Evolutionary conservation across 305 asterid species (phyloP).

Genomic region (Fraxinus floribunda): DNA sequence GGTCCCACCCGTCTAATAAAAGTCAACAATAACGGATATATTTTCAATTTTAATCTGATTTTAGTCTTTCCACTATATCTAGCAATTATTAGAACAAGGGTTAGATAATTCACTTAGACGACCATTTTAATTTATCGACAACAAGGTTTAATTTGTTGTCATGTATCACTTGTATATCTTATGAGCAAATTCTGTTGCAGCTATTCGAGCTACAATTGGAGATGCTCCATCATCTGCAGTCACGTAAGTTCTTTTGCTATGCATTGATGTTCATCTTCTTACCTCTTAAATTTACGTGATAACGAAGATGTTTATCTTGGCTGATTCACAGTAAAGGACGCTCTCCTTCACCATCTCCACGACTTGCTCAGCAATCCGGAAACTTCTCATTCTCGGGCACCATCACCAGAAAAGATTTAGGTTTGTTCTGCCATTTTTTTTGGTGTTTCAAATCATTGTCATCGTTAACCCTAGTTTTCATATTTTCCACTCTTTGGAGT

Average conservation of each 20-base stretch:
- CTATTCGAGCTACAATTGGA: not conserved
- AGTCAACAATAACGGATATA: no score
- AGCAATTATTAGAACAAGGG: not conserved
- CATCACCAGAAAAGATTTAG: not conserved
- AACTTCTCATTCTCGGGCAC: not conserved
- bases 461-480: not conserved
- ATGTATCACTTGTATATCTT: not conserved
- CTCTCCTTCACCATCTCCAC: not conserved
- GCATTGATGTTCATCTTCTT: not conserved
- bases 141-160: conserved; percentile 7
- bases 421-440: not conserved
- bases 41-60: no score
- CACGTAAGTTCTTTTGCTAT: not conserved
- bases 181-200: not conserved
- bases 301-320: not conserved
- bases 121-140: not conserved
- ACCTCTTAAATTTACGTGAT: not conserved
- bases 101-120: not conserved
- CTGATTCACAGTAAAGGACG: not conserved
- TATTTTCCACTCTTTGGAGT: not conserved
- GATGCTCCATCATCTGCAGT: not conserved
- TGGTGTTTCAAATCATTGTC: not conserved
- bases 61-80: not conserved
- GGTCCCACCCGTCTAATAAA: no score
- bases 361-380: not conserved